Base-by-base conservation (phyloP, 768 basidiomycete species). In the Serendipita sp. region DNA sequence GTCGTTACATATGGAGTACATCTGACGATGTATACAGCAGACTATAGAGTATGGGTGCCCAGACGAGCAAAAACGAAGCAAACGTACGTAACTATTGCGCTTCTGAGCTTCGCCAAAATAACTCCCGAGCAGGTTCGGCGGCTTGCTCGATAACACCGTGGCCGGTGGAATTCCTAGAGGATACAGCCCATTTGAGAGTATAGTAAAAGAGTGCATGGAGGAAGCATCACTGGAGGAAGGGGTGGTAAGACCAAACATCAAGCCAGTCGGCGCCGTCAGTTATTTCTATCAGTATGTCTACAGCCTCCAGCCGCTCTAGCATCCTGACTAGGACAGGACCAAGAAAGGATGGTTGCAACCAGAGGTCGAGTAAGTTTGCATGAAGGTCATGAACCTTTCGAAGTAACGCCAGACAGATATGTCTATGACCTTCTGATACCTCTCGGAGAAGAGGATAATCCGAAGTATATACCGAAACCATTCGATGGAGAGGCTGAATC, bases 401-500 rank as follows among this genome's bases (percentile, higher is more conserved):
- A 36, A 56, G 48, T 13, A 34, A 52, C 35, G 15, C 36, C 3
- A 38, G 34, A 7, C 69, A 91, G 89, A 78, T 93, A 89, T 71
- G 77, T 87, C 28, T 98, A 92, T 70, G 91, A 97, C 69, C 77
- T 97, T 56, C 73, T 74, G 56, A 80, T 96, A 23, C 91, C 91
- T 0, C 67, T 75, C 3, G 75, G 73, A 36, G 71, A 83, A 75
- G 68, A 71, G 79, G 16, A 73, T 76, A 8, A 23, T 60, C 3
- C 34, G 13, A 74, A 78, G 16, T 82, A 87, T 67, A 76, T 77
- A 54, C 91, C 90, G 4, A 78, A 78, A 63, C 91, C 93, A 0
- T 77, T 82, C 23, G 96, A 99, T 68, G 93, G 91, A 30, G 96
- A 99, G 72, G 96, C 96, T 1, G 93, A 96, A 71, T 85, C 81